Evolutionary conservation across 1,284 basidiomycete genomes (phyloP).

Genomic region (Ceratobasidium sp.): DNA sequence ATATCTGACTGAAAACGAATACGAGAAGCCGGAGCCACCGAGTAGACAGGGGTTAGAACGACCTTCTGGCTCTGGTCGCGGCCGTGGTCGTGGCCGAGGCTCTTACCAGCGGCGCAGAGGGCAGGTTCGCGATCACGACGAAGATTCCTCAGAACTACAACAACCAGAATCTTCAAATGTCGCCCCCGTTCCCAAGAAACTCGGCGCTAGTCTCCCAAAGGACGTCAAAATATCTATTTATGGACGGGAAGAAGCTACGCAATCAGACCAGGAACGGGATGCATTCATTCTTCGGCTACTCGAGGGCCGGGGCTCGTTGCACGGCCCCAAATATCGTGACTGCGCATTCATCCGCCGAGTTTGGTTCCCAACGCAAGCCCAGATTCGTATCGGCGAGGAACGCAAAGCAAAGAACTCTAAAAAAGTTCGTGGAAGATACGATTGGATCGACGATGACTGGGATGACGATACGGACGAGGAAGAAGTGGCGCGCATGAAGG

Average conservation of each 20-base stretch:
- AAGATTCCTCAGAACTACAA: conserved; percentile 7
- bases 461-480: conserved; percentile 39
- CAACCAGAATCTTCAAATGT: neutral
- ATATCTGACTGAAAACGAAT: conserved; percentile 3
- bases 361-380: conserved; percentile 46
- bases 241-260: conserved; percentile 44
- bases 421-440: neutral
- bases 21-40: conserved; percentile 15
- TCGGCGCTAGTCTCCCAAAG: neutral
- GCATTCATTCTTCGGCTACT: conserved; percentile 46
- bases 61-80: neutral
- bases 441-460: conserved; percentile 28
- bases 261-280: conserved; percentile 38
- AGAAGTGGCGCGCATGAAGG: conserved; percentile 23
- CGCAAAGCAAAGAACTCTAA: conserved; percentile 13
- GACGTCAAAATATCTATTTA: neutral
- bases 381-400: neutral
- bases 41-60: neutral
- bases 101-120: conserved; percentile 4
- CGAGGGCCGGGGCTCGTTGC: conserved; percentile 33
- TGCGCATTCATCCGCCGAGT: conserved; percentile 47
- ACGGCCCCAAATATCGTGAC: conserved; percentile 19
- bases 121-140: neutral
- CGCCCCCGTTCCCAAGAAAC: neutral
- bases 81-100: neutral